Evolutionary conservation across 83 land plant genomes (phyloP), one percentile per base, ranked within the genome.

Genomic region (Diphasiastrum complanatum): DNA sequence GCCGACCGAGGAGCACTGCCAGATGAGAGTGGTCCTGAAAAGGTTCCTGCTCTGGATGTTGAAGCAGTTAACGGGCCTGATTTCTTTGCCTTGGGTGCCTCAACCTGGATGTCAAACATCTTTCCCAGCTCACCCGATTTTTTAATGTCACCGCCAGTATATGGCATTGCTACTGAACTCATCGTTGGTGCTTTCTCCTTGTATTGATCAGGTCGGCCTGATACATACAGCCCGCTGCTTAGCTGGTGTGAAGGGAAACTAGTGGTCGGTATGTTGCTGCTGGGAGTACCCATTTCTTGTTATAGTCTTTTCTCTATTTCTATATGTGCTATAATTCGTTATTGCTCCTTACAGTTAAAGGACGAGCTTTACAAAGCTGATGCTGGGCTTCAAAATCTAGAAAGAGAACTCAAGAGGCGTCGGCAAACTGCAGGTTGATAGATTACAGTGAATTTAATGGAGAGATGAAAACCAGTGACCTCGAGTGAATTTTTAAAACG

Each of bases 71-170:
- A 8, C 8, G 43, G 43, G 14, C 43, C 43, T 14, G 43, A 38
- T 38, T 38, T 38, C 43, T 38, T 38, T 38, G 43, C 8, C 14
- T 14, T 38, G 14, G 43, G 43, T 8, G 43, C 14, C 14, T 38
- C 43, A 14, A 38, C 43, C 14, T 38, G 43, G 43, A 38, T 38
- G 43, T 38, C 43, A 38, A 38, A 38, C 43, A 38, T 38, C 43
- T 38, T 38, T 38, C 43, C 43, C 14, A 38, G 14, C 43, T 38
- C 43, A 8, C 43, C 43, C 8, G 43, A 38, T 14, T 14, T 38
- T 14, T 38, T 38, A 38, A 38, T 14, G 14, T 38, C 43, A 38
- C 43, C 43, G 12, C 43, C 43, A 8, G 43, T 38, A 14, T 38
- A 38, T 14, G 43, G 43, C 43, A 38, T 38, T 38, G 14, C 43